Evolutionary conservation across 345 rosid genomes (phyloP).

Genomic region (Eucalyptus regnans): DNA sequence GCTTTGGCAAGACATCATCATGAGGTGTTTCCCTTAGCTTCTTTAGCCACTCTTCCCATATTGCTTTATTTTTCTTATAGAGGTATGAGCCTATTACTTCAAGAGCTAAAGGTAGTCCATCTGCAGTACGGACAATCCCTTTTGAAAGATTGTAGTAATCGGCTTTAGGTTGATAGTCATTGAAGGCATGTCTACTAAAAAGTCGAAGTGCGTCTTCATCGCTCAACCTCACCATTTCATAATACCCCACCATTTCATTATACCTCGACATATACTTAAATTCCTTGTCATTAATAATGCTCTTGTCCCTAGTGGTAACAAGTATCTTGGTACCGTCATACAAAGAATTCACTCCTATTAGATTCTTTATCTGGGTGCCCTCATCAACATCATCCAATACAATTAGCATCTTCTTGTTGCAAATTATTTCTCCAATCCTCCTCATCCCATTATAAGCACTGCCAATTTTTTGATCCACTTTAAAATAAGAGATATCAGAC

Average conservation of each 20-base stretch:
- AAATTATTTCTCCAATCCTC: no score
- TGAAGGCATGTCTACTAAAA: no score
- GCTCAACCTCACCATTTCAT: no score
- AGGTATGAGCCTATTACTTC: neutral
- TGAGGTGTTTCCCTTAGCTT: rapidly evolving
- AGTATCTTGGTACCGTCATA: rapidly evolving
- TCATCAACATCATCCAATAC: neutral
- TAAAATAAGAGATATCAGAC: no score
- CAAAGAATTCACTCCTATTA: neutral
- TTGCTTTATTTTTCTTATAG: rapidly evolving
- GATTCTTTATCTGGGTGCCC: rapidly evolving
- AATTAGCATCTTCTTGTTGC: no score
- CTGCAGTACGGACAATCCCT: no score
- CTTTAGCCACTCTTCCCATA: neutral
- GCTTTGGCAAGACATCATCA: neutral
- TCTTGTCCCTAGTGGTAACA: neutral
- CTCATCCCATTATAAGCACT: no score
- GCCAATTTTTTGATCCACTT: no score
- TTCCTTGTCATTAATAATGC: rapidly evolving
- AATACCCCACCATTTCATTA: rapidly evolving
- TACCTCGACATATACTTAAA: rapidly evolving
- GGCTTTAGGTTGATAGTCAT: no score
- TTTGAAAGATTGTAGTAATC: no score
- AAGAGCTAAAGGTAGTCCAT: no score
- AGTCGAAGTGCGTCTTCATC: rapidly evolving